Base-by-base conservation (phyloP, 2,329 filamentous ascomycete genomes). In the Phialophora tarda region DNA sequence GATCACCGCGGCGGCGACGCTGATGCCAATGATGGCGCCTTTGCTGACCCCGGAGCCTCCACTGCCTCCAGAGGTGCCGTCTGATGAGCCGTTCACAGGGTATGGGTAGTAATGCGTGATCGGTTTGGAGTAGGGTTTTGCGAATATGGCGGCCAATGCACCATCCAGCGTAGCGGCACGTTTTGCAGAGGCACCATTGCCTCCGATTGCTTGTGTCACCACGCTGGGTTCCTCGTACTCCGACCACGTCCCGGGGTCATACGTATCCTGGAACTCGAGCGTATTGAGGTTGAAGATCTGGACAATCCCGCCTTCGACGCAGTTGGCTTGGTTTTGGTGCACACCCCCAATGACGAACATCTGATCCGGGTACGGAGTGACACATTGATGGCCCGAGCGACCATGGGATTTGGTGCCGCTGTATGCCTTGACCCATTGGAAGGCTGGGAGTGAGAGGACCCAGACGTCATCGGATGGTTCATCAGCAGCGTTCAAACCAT, bases 91-190 rank as follows among this genome's bases (percentile, higher is more conserved):
- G 32, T 55, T 55, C 5, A 65, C 62, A n/a, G 54, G 72, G 69
- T 91, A 91, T 0, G 89, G 88, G 72, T 87, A 91, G 73, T 84
- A 89, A 0, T 79, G 83, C 5, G 77, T 79, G 51, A 91, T 84
- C 71, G 79, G 77, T 7, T 80, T 83, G 3, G 84, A 78, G 71
- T 91, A 91, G 4, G 78, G 69, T 0, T 79, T 82, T 0, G 76
- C 77, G 66, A 91, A 91, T 21, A 91, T 75, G 4, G 74, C 74
- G 0, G 74, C 78, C 1, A 91, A 82, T 2, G 67, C 80, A 65
- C 73, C 73, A 61, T 77, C 59, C n/a, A 62, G 50, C 3, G 74
- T 77, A 32, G 77, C 76, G 24, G 74, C 74, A 24, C 78, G 78
- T 38, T 74, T 70, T n/a, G 61, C 2, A n/a, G 38, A 44, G 38